Percentiles rank a stretch among this genome's conserved stretches.
These are phyloP conservation scores for Dictyostelium capitatum DNA, from an alignment of 78 protist genomes.

Conservation along the genomic window DNA sequence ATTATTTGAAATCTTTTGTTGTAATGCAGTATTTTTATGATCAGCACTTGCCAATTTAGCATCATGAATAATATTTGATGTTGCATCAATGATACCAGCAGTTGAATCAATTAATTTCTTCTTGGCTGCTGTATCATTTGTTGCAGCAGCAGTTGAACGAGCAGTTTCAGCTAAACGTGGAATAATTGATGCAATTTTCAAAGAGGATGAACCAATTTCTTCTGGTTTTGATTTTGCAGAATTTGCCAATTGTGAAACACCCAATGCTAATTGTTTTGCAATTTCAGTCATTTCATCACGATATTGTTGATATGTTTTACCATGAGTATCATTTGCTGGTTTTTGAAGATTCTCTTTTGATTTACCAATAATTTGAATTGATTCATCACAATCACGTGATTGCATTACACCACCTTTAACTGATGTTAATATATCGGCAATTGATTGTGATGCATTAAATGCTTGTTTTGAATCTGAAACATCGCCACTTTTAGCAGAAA, in stretches of 20 bases:
- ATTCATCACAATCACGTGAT: slow-evolving; percentile 84
- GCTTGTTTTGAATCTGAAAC: slow-evolving; percentile 66
- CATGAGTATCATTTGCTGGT: slow-evolving; percentile 55
- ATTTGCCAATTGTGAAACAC: slow-evolving; percentile 64
- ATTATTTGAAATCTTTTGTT: slow-evolving; percentile 67
- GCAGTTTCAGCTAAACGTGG: slow-evolving; percentile 75
- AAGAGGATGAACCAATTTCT: slow-evolving; percentile 67
- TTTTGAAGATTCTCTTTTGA: slow-evolving; percentile 60
- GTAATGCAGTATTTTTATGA: slow-evolving; percentile 55
- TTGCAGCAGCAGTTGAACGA: slow-evolving; percentile 77
- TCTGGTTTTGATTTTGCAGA: slow-evolving; percentile 81
- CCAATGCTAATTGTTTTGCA: slow-evolving; percentile 71
- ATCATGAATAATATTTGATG: slow-evolving; percentile 63
- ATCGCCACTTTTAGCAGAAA: slow-evolving; percentile 74
- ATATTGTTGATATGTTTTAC: slow-evolving; percentile 80
- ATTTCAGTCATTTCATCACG: slow-evolving; percentile 66
- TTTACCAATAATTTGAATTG: slow-evolving; percentile 66
- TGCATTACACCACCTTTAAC: slow-evolving; percentile 85
- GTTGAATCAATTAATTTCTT: slow-evolving; percentile 69
- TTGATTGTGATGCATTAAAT: slow-evolving; percentile 72
- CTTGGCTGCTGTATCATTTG: slow-evolving; percentile 61
- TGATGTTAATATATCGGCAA: slow-evolving; percentile 70
- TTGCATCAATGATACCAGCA: slow-evolving; percentile 66
- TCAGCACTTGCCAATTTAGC: slow-evolving; percentile 80
- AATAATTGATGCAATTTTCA: slow-evolving; percentile 70